Evolutionary conservation across 768 basidiomycete genomes (phyloP), one percentile per base, ranked within the genome.

Genomic region (Xanthoconium stramineum): DNA sequence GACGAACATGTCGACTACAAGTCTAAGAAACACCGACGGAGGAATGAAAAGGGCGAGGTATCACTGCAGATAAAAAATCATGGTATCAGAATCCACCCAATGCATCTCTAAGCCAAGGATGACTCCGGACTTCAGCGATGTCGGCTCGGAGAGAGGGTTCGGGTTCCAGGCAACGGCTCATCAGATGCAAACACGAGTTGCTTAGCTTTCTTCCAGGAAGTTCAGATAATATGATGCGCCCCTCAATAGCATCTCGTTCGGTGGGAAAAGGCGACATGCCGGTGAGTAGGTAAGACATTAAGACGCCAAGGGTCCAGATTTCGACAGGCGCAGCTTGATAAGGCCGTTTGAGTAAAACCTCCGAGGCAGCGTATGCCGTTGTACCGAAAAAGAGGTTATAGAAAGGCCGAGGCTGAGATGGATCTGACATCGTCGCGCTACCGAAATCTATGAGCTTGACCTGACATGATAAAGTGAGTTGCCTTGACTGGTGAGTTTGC

Each of bases 361-460:
- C 96, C 5, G 96, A 89, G 17, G 96, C 88, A 5, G 96, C 96
- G 67, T 98, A 99, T 43, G 94, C 95, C 8, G 94, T 90, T 52
- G 92, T 95, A 28, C 96, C 96, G 69, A 89, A 97, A 72, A 96
- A 97, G 39, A 85, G 79, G 33, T 78, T 80, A 73, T 93, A 88
- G 53, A 78, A 82, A 0, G 89, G 88, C 12, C 83, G 81, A 3
- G 86, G 78, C 53, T 80, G 69, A 6, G 71, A 66, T 6, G 85
- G 83, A 67, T 94, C 83, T 48, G 83, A 83, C 56, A 89, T 79
- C 29, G 88, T 86, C 29, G 94, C 92, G 61, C 89, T 91, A 46
- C 95, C 95, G 69, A 98, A 98, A 74, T 98, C 95, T 65, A 98
- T 94, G 48, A 98, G 79, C 69, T 98, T 98, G 65, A 96, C 89